Evolutionary conservation across 306 rosid species (phyloP).

Genomic region (Ceratonia siliqua): DNA sequence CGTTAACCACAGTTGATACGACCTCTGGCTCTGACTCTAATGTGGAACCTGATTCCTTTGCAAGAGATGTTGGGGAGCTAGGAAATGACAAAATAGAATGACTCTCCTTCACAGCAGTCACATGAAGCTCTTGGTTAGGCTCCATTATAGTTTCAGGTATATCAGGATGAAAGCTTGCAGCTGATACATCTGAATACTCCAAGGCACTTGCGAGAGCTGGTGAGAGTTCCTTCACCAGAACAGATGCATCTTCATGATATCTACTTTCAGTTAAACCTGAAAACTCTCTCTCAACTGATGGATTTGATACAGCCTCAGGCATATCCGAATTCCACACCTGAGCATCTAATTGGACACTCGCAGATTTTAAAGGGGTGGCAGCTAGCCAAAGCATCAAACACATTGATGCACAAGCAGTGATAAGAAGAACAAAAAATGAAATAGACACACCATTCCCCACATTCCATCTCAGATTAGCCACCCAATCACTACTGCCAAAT

Average conservation of each 20-base stretch:
- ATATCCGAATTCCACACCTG: conserved; percentile 56
- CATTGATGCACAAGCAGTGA: conserved; percentile 59
- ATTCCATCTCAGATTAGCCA: conserved; percentile 66
- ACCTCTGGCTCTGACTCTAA: conserved; percentile 53
- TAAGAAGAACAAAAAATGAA: conserved; percentile 57
- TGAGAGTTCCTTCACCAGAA: conserved; percentile 42
- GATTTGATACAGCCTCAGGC: conserved; percentile 42
- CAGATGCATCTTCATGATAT: conserved; percentile 47
- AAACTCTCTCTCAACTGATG: conserved; percentile 30
- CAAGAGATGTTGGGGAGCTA: conserved; percentile 31
- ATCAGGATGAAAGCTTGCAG: conserved; percentile 41
- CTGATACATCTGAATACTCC: conserved; percentile 49
- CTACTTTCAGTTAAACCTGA: conserved; percentile 43
- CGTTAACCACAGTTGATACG: conserved; percentile 44
- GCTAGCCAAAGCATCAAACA: conserved; percentile 83
- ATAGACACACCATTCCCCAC: conserved; percentile 58
- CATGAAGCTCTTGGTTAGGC: conserved; percentile 50
- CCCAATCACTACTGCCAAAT: conserved; percentile 94
- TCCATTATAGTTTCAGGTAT: conserved; percentile 60
- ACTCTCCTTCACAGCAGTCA: conserved; percentile 47
- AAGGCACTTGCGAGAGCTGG: conserved; percentile 36
- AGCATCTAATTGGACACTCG: conserved; percentile 52
- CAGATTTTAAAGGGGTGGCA: conserved; percentile 84
- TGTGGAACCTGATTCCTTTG: conserved; percentile 44
- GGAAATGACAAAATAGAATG: conserved; percentile 41